phyloP scores from a whole-genome alignment of 2,329 filamentous ascomycete species.

The Aspergillus spinulosporus region DNA sequence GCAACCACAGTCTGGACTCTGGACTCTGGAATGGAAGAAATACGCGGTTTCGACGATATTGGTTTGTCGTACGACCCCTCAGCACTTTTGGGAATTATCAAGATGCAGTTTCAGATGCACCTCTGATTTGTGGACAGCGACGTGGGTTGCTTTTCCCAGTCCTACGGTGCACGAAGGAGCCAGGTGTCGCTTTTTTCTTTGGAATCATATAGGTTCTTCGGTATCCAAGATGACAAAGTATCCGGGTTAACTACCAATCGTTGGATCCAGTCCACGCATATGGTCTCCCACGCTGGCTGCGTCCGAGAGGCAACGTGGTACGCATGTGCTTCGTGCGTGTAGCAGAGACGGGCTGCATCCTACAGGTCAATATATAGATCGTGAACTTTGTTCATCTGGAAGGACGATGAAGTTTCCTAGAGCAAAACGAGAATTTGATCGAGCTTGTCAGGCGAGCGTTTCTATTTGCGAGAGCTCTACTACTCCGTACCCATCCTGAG shows the following conservation, averaged over 20 bases:
- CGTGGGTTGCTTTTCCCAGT: not conserved
- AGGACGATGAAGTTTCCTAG: too few species aligned
- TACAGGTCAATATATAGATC: too few species aligned
- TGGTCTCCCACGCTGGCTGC: conserved; percentile 5
- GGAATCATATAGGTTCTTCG: not conserved
- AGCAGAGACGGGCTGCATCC: not conserved
- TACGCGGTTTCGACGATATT: not conserved
- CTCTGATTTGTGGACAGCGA: not conserved
- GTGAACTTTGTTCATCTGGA: too few species aligned
- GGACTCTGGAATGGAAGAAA: not conserved
- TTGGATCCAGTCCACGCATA: conserved; percentile 2
- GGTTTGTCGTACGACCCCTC: conserved; percentile 14
- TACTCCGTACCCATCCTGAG: too few species aligned
- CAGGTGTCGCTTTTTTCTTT: not conserved
- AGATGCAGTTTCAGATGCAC: not conserved
- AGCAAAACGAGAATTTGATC: too few species aligned
- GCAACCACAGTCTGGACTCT: not conserved
- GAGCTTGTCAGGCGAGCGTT: too few species aligned
- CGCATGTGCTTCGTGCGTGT: not conserved
- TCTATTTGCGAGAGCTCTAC: too few species aligned
- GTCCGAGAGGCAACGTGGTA: conserved; percentile 14
- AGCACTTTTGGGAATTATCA: not conserved
- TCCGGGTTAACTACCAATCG: conserved; percentile 10
- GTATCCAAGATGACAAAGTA: not conserved
- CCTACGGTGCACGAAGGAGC: not conserved